Conservation (phyloP, 2,329 filamentous ascomycete species). For the Hirsutella thompsonii region DNA sequence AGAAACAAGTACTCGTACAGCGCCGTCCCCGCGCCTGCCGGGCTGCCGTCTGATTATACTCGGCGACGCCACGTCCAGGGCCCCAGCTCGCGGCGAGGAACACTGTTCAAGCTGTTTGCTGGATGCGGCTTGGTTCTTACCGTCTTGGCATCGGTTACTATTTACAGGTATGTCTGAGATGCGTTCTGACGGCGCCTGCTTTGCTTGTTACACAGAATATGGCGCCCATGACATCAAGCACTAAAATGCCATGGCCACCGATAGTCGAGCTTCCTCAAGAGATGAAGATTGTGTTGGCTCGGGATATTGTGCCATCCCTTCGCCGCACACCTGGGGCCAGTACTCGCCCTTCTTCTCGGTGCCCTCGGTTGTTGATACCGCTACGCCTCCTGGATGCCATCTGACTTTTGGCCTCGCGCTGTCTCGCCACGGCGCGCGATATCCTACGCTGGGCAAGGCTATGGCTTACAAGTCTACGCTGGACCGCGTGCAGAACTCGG, state of each 20-base stretch:
- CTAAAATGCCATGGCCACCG: neutral
- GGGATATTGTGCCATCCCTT: constrained; percentile 37
- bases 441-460: constrained; percentile 61
- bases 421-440: constrained; percentile 73
- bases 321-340: constrained; percentile 68
- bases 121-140: constrained; percentile 7
- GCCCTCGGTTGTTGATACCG: constrained; percentile 47
- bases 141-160: constrained; percentile 5
- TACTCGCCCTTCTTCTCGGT: constrained; percentile 79
- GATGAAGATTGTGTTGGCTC: constrained; percentile 11
- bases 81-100: constrained; percentile 1
- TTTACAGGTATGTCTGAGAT: constrained; percentile 6
- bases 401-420: constrained; percentile 72
- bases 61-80: neutral
- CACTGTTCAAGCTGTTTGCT: constrained; percentile 7
- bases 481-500: constrained; percentile 45
- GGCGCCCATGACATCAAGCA: neutral
- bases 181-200: neutral
- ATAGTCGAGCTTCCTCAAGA: neutral
- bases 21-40: constrained; percentile 10
- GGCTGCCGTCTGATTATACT: neutral
- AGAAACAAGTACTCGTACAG: constrained; percentile 15
- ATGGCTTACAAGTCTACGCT: constrained; percentile 50
- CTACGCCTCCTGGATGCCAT: constrained; percentile 53
- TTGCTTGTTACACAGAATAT: neutral